A percentile compares a stretch with the other conserved stretches of the same genome.
Evolutionary conservation across 139 green algal species (phyloP).

Genomic region (Deuterostichococcus epilithicus): DNA sequence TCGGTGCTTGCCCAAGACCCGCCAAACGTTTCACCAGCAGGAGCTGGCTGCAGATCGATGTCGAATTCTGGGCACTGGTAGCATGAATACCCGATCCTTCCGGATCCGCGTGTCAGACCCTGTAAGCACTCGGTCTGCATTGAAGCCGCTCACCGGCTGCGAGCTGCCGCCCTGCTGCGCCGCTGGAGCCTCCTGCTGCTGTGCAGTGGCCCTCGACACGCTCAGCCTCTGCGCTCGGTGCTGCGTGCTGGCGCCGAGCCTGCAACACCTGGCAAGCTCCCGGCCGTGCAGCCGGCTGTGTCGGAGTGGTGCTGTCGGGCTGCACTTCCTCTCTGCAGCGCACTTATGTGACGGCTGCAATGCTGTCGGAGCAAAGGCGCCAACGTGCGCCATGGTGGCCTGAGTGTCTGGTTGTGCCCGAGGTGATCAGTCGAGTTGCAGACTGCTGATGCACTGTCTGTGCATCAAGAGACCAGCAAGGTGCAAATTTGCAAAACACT

Average conservation of each 20-base stretch:
- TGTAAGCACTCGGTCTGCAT: too few relatives aligned
- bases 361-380: not conserved
- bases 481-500: too few relatives aligned
- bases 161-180: not conserved
- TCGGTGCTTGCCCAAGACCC: too few relatives aligned
- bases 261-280: not conserved
- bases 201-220: not conserved
- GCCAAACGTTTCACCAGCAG: too few relatives aligned
- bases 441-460: too few relatives aligned
- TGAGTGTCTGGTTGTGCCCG: not conserved
- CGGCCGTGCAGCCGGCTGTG: not conserved
- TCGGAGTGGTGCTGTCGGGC: not conserved
- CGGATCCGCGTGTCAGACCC: too few relatives aligned
- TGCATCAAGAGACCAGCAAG: too few relatives aligned
- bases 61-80: too few relatives aligned
- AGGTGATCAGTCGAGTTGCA: too few relatives aligned
- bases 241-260: too few relatives aligned
- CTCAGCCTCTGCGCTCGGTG: not conserved
- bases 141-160: not conserved
- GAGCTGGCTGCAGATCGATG: too few relatives aligned
- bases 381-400: not conserved
- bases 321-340: not conserved
- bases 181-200: not conserved
- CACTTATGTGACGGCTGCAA: not conserved
- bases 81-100: too few relatives aligned